Base-by-base conservation (phyloP, 495 filamentous ascomycete genomes). In the Hamigera avellanea region DNA sequence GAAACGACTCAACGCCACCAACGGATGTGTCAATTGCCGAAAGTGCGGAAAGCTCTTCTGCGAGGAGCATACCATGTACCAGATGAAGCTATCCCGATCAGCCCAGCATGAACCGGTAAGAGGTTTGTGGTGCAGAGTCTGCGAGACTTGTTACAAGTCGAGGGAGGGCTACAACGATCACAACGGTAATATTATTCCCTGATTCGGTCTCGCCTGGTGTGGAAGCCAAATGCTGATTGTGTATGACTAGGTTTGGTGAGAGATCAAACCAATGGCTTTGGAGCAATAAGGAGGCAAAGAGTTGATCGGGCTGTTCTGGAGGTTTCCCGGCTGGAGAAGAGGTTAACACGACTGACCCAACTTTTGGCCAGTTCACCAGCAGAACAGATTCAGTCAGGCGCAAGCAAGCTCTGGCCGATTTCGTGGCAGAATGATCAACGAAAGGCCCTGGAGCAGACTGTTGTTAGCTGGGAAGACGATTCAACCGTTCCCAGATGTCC, bases 1-100 rank as follows among this genome's bases (percentile, higher is more conserved):
- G 14, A 78, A 80, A 53, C 73, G 76, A 18, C 66, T 95, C 9
- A 86, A 83, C 3, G 72, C 78, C 9, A 70, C 80, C 14, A 86
- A 80, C 43, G 87, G 89, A 12, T 83, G 70, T 40, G 77, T 96
- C 44, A 94, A 98, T 50, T 98, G 91, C 52, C 69, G 91, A 36
- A 82, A 85, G 35, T 98, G 91, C 44, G 91, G 91, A 0, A 81
- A 77, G 43, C 64, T 98, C 23, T 98, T 95, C 52, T 98, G 91
- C 59, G 89, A 96, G 53, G 85, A 93, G 45, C 93, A 98, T 62
- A 95, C 89, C 19, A 95, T 95, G 91, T 98, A 96, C 49, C 88
- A 96, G 62, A 96, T 96, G 83, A 95, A 91, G 69, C 73, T 98
- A 14, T 94, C 86, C 8, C 70, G 88, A 32, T 79, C 86, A 4